Base-by-base conservation (phyloP, 2,329 filamentous ascomycete genomes). In the Ophiosphaerella korrae region DNA sequence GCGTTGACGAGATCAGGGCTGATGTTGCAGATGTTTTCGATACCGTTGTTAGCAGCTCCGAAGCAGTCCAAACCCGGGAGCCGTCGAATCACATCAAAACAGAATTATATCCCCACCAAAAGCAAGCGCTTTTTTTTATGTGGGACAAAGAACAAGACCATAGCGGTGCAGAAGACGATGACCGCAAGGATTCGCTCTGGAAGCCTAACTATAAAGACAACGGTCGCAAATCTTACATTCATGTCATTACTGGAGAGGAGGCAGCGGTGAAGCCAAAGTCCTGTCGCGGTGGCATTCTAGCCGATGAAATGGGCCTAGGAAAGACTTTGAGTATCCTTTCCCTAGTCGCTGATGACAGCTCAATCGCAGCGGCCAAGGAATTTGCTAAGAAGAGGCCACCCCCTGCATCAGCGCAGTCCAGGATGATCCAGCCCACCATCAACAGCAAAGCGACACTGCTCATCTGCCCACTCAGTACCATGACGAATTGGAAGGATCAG, bases 401-500 rank as follows among this genome's bases (percentile, higher is more conserved):
- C 69, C 55, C 50, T 40, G 50, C 46, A 7, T 42, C 44, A 6
- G 33, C 40, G 21, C 29, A 39, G 3, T 44, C 42, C 6, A 29
- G 37, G 23, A 26, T 46, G 31, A 52, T 67, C 7, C 62, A 62
- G 12, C 11, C 74, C 67, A 9, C 76, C 16, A 80, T 78, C 36
- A 96, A 97, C 64, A 85, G 84, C 5, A 88, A 86, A 66, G 86
- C 89, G 0, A 97, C 94, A 0, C 78, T 99, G 29, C 81, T 99
- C 14, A 85, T 99, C 13, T 95, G 89, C 49, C 94, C 94, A 1
- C 81, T 97, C 2, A 96, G 90, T 66, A 94, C 93, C 0, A 86
- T 97, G 50, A 88, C 88, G 23, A 99, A 97, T 66, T 99, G 94
- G 94, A 88, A 93, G 63, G 86, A 92, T 60, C 94, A 99, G 73